phyloP scores from a whole-genome alignment of 1,139 yeast species.

The Scheffersomyces parashehatae region DNA sequence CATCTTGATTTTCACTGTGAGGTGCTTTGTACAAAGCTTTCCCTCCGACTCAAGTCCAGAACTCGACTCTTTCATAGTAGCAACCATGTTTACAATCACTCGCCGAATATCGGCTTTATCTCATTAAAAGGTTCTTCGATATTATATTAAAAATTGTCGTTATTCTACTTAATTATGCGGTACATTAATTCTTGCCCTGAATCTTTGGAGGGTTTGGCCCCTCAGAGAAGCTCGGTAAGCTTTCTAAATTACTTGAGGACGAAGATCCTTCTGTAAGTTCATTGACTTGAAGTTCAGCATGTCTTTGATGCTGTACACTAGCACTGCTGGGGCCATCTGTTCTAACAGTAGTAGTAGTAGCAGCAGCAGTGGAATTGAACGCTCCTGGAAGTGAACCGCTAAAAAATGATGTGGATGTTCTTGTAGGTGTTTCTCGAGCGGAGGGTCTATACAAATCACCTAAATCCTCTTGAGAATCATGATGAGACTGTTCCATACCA shows the following conservation, averaged over 20 bases:
- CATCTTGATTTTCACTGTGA: no score
- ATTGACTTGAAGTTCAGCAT: no score
- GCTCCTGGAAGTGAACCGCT: background rate
- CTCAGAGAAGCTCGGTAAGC: conserved; percentile 14
- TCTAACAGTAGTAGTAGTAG: background rate
- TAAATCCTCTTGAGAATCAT: background rate
- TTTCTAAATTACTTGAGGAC: conserved; percentile 10
- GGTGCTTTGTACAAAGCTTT: no score
- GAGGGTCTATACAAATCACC: conserved; percentile 4
- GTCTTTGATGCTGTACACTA: no score
- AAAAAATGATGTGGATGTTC: background rate
- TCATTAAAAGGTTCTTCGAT: no score
- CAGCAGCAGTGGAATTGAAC: background rate
- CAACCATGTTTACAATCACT: no score
- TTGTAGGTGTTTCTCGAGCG: conserved; percentile 8
- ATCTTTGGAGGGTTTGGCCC: conserved; percentile 13
- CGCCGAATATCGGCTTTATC: no score
- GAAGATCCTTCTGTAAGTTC: conserved; percentile 8
- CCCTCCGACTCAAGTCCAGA: no score
- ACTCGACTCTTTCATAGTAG: no score
- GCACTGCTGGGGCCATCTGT: no score
- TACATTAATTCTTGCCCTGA: conserved; percentile 2
- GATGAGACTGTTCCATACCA: background rate
- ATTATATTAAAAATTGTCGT: no score
- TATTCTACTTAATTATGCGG: no score